Conservation (phyloP, 148 eudicot species). For the Vaccinium macrocarpon region DNA sequence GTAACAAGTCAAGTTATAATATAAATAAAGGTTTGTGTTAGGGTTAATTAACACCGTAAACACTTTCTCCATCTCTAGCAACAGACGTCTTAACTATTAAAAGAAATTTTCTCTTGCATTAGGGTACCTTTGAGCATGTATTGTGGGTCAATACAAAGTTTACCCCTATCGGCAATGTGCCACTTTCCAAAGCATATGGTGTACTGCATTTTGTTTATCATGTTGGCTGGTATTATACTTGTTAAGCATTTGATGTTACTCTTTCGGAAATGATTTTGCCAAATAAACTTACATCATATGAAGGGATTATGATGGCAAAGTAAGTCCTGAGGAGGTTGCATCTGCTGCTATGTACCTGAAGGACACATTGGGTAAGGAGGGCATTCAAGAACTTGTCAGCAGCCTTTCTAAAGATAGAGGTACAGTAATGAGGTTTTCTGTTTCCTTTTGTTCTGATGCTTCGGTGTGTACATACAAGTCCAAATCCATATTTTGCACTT, state of each 20-base stretch:
- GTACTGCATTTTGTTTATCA: not conserved
- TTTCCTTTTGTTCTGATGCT: not conserved
- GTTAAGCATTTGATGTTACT: not conserved
- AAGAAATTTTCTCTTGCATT: not conserved
- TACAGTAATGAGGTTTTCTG: slow-evolving; percentile 18
- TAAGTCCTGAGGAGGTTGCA: slow-evolving; percentile 83
- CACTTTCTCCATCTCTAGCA: too few relatives aligned
- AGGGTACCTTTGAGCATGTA: not conserved
- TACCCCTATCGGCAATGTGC: not conserved
- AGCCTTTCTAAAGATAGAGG: slow-evolving; percentile 74
- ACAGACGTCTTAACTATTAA: not conserved
- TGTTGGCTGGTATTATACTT: not conserved
- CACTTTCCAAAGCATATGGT: not conserved
- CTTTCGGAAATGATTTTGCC: not conserved
- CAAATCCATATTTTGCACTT: not conserved
- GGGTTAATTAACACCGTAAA: too few relatives aligned
- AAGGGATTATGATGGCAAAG: slow-evolving; percentile 90
- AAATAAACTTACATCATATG: slow-evolving; percentile 10
- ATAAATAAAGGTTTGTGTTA: too few relatives aligned
- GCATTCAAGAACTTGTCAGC: slow-evolving; percentile 71
- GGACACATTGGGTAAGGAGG: slow-evolving; percentile 73
- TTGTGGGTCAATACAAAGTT: not conserved
- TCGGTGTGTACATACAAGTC: not conserved
- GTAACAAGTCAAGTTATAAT: too few relatives aligned
- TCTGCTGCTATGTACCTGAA: slow-evolving; percentile 75